phyloP scores from a whole-genome alignment of 495 filamentous ascomycete species.

The Hypomontagnella submonticulosa region DNA sequence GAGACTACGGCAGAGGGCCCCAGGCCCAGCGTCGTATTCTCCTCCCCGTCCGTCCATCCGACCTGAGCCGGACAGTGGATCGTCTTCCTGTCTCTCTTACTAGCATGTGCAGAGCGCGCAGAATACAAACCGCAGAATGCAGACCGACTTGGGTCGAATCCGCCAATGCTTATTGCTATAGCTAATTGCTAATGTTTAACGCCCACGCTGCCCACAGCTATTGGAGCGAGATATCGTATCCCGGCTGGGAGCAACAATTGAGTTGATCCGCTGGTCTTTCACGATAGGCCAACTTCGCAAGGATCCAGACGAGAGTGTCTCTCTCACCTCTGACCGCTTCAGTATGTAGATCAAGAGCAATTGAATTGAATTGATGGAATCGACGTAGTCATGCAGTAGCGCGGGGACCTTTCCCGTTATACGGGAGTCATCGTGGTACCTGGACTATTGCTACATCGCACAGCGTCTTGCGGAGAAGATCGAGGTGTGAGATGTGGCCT shows the following conservation, averaged over 20 bases:
- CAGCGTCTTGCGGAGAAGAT: slow-evolving; percentile 44
- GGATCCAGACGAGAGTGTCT: slow-evolving; percentile 21
- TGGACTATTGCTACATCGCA: slow-evolving; percentile 34
- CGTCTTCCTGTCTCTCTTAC: slow-evolving; percentile 24
- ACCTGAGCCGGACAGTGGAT: slow-evolving; percentile 37
- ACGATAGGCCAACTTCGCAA: slow-evolving; percentile 34
- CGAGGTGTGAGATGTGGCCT: slow-evolving; percentile 39
- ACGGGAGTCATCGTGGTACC: slow-evolving; percentile 33
- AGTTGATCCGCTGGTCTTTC: slow-evolving; percentile 27
- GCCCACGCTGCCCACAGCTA: slow-evolving; percentile 24
- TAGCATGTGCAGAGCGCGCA: slow-evolving; percentile 36
- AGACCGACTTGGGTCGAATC: slow-evolving; percentile 33
- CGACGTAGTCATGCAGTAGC: slow-evolving; percentile 35
- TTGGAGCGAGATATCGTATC: slow-evolving; percentile 30
- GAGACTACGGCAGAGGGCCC: slow-evolving; percentile 35
- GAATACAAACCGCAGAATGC: slow-evolving; percentile 6
- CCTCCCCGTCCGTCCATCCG: slow-evolving; percentile 36
- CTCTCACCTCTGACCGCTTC: slow-evolving; percentile 43
- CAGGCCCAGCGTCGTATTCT: slow-evolving; percentile 30
- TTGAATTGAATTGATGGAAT: slow-evolving; percentile 21
- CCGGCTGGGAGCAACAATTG: slow-evolving; percentile 29
- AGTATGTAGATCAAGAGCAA: slow-evolving; percentile 25
- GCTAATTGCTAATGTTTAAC: slow-evolving; percentile 26
- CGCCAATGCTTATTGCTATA: slow-evolving; percentile 30
- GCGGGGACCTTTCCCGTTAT: slow-evolving; percentile 31